Evolutionary conservation across 2,329 filamentous ascomycete genomes (phyloP).

Genomic region (Talaromyces atroroseus): DNA sequence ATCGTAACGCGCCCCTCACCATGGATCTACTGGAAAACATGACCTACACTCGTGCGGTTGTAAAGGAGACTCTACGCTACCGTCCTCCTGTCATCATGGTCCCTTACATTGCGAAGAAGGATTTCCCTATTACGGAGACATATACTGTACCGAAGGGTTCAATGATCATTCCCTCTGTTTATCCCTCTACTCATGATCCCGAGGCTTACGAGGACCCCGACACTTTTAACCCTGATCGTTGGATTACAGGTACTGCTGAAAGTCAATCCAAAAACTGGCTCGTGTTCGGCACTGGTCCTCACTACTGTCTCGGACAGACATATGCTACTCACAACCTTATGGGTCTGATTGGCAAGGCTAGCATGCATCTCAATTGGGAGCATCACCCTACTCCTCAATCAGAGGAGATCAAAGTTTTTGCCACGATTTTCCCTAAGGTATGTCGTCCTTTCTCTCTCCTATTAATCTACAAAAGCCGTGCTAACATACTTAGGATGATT

Average conservation of each 20-base stretch:
- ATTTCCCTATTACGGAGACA: slow-evolving; percentile 78
- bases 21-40: slow-evolving; percentile 86
- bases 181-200: slow-evolving; percentile 83
- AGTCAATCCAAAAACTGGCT: slow-evolving; percentile 93
- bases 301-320: slow-evolving; percentile 92
- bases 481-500: slow-evolving; percentile 62
- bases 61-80: slow-evolving; percentile 87
- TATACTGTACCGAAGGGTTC: slow-evolving; percentile 94
- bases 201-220: slow-evolving; percentile 90
- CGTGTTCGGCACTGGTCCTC: slow-evolving; percentile 90
- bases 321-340: slow-evolving; percentile 88
- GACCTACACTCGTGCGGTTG: slow-evolving; percentile 83
- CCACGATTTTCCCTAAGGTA: slow-evolving; percentile 95
- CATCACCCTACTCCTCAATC: slow-evolving; percentile 77
- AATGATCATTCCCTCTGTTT: slow-evolving; percentile 91
- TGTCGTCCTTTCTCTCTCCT: slow-evolving; percentile 27
- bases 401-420: slow-evolving; percentile 97
- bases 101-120: slow-evolving; percentile 89
- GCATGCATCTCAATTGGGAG: slow-evolving; percentile 80
- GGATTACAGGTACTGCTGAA: slow-evolving; percentile 84
- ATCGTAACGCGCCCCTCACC: slow-evolving; percentile 63
- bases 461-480: not conserved
- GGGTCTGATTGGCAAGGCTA: slow-evolving; percentile 84
- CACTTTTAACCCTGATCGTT: slow-evolving; percentile 81
- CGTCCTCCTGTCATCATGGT: slow-evolving; percentile 96